Evolutionary conservation across 139 green algal genomes (phyloP).

Genomic region (Chlamydomonas incerta): DNA sequence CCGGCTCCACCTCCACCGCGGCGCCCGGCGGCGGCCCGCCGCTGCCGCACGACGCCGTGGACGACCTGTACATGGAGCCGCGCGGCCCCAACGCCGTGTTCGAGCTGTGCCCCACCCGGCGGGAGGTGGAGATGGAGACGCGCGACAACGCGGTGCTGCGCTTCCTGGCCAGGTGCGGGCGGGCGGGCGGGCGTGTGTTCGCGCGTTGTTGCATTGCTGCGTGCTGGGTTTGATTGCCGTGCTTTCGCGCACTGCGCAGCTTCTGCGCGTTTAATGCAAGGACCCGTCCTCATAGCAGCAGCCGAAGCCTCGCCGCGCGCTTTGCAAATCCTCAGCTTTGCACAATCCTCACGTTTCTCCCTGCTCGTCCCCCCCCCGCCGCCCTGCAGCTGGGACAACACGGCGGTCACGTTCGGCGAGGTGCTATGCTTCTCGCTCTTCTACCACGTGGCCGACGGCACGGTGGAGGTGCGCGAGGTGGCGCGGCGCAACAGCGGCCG

Average conservation of each 20-base stretch:
- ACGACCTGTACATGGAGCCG: neutral
- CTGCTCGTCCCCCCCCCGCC: no score
- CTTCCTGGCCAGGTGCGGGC: conserved; percentile 70
- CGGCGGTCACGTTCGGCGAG: conserved; percentile 72
- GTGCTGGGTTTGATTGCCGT: no score
- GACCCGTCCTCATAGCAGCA: no score
- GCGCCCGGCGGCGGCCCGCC: neutral
- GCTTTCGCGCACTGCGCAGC: no score
- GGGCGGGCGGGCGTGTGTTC: no score
- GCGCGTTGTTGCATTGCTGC: no score
- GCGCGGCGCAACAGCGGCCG: conserved; percentile 51
- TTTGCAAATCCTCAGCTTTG: no score
- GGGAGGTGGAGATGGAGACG: neutral
- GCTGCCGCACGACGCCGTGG: neutral
- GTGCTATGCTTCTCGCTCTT: conserved; percentile 77
- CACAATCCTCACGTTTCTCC: no score
- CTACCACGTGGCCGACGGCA: conserved; percentile 88
- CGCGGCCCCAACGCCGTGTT: conserved; percentile 23
- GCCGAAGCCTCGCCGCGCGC: no score
- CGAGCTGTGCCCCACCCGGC: conserved; percentile 46
- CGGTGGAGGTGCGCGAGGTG: conserved; percentile 74
- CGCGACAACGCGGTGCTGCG: conserved; percentile 64
- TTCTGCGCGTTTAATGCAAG: no score
- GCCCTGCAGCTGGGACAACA: conserved; percentile 87
- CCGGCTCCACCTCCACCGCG: neutral